phyloP scores from a whole-genome alignment of 345 rosid species.

The Lepidium africanum region DNA sequence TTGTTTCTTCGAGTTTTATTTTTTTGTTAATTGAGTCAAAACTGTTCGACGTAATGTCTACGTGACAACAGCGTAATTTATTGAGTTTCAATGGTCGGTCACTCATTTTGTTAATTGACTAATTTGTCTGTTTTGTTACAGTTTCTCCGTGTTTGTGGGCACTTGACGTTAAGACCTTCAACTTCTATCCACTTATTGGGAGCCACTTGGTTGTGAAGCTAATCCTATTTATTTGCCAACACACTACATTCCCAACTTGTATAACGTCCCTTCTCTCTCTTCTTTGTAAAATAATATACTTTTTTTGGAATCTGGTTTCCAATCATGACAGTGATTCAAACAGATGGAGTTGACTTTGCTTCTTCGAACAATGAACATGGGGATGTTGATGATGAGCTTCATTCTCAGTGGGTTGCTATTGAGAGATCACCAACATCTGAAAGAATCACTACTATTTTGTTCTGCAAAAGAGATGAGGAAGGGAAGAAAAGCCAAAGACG shows the following conservation, averaged over 20 bases:
- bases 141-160: background rate
- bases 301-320: background rate
- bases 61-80: background rate
- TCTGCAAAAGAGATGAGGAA: constrained; percentile 17
- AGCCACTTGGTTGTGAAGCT: background rate
- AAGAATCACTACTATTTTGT: constrained; percentile 36
- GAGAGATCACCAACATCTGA: constrained; percentile 44
- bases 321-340: background rate
- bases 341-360: background rate
- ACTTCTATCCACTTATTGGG: background rate
- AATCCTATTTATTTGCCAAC: background rate
- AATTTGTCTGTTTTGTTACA: background rate
- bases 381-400: constrained; percentile 18
- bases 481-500: constrained; percentile 14
- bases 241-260: background rate
- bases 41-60: background rate
- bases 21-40: background rate
- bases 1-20: background rate
- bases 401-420: constrained; percentile 41
- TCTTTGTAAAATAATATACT: background rate
- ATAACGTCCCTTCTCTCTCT: background rate
- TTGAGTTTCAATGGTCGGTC: background rate
- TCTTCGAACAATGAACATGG: background rate
- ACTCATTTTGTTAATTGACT: background rate
- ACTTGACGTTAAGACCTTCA: background rate